Percentiles rank a stretch among this genome's conserved stretches.
Conservation (phyloP, 106 monocot genomes). For the Gastrodia elata region DNA sequence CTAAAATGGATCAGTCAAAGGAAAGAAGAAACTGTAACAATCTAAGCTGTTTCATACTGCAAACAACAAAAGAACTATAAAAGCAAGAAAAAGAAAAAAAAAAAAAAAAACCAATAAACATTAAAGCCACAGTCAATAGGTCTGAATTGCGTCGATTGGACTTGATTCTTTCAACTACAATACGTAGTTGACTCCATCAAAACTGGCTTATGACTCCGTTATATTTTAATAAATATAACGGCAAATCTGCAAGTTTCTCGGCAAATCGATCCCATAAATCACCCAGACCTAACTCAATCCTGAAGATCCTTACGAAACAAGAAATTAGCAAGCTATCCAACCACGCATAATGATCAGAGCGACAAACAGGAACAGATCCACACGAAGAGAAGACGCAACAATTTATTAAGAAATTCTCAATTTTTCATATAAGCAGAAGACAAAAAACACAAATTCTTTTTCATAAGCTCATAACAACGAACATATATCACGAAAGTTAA, state of each 20-base stretch:
- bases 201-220: not conserved
- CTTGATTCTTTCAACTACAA: not conserved
- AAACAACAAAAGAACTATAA: not conserved
- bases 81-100: not conserved
- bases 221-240: not conserved
- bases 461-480: not conserved
- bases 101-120: not conserved
- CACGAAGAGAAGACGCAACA: not conserved
- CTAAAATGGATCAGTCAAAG: not conserved
- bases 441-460: not conserved
- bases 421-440: not conserved
- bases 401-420: not conserved
- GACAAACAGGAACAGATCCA: not conserved
- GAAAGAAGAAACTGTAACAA: not conserved
- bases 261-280: not conserved
- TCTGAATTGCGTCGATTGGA: not conserved
- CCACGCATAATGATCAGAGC: not conserved
- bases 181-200: not conserved
- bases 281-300: not conserved
- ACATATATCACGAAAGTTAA: not conserved
- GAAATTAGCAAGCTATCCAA: not conserved
- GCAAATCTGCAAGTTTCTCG: not conserved
- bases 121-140: not conserved
- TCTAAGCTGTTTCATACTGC: not conserved
- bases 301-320: not conserved